phyloP scores from a whole-genome alignment of 2,329 filamentous ascomycete genomes.

The Knufia fluminis region DNA sequence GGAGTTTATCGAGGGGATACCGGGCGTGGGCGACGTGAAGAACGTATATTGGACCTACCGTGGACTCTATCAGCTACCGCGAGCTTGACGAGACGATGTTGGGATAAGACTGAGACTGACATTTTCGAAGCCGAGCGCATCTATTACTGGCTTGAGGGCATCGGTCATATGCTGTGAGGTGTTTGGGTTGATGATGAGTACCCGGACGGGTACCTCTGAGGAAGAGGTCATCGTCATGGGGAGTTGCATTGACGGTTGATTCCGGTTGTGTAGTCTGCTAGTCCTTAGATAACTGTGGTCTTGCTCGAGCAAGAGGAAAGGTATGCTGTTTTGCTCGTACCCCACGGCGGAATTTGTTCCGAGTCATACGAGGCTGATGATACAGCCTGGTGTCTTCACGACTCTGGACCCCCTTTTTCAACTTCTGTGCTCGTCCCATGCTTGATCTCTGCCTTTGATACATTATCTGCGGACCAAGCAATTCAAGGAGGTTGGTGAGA shows the following conservation, averaged over 20 bases:
- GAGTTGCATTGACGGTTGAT: background rate
- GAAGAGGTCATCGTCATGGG: background rate
- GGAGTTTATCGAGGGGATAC: conserved; percentile 71
- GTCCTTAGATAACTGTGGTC: background rate
- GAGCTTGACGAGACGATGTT: background rate
- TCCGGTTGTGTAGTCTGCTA: background rate
- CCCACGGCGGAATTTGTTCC: background rate
- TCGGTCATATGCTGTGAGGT: conserved; percentile 37
- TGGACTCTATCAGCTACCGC: background rate
- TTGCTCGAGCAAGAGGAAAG: background rate
- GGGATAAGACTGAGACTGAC: conserved; percentile 16
- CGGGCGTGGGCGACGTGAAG: conserved; percentile 55
- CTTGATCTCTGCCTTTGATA: too few species aligned
- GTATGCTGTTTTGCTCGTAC: background rate
- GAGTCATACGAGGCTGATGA: background rate
- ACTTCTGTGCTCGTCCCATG: too few species aligned
- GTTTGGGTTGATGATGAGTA: conserved; percentile 40
- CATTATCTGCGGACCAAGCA: too few species aligned
- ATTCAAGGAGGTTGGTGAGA: too few species aligned
- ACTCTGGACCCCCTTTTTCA: too few species aligned
- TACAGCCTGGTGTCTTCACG: background rate
- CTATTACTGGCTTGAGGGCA: conserved; percentile 32
- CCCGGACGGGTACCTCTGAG: conserved; percentile 10
- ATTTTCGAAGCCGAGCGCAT: conserved; percentile 29
- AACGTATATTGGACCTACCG: conserved; percentile 42